A percentile compares a stretch with the other conserved stretches of the same genome.
phyloP scores from a whole-genome alignment of 1,284 basidiomycete species.

The Entoloma clypeatum region DNA sequence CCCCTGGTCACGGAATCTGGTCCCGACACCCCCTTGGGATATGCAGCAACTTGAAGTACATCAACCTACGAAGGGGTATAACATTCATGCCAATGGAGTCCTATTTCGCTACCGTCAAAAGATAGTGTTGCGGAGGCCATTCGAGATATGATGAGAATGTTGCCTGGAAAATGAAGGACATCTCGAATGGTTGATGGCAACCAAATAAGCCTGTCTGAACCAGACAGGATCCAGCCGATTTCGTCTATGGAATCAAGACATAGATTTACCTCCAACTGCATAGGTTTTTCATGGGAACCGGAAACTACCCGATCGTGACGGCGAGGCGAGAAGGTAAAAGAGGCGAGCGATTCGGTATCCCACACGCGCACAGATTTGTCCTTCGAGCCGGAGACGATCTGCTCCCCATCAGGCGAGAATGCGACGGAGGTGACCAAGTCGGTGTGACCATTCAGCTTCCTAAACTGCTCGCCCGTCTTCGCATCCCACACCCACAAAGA shows the following conservation, averaged over 20 bases:
- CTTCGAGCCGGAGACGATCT: conserved; percentile 3
- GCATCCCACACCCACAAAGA: no score
- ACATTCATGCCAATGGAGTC: neutral
- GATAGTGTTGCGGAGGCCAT: neutral
- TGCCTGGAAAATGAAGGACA: neutral
- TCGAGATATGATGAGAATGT: neutral
- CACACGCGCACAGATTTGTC: conserved; percentile 7
- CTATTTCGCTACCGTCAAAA: neutral
- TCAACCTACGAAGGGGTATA: neutral
- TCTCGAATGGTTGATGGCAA: neutral
- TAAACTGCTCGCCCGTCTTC: no score
- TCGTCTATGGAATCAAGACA: neutral
- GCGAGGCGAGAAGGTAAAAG: conserved; percentile 6
- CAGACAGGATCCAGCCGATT: neutral
- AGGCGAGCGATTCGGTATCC: conserved; percentile 3
- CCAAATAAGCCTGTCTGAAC: neutral
- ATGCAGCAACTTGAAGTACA: no score
- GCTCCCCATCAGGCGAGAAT: conserved; percentile 4
- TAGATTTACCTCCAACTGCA: neutral
- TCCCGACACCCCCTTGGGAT: no score
- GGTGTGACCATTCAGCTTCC: no score
- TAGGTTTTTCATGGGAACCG: neutral
- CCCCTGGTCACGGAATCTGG: no score
- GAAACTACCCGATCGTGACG: neutral
- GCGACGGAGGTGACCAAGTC: no score